Evolutionary conservation across 345 rosid genomes (phyloP), one percentile per base, ranked within the genome.

Genomic region (Populus euphratica): DNA sequence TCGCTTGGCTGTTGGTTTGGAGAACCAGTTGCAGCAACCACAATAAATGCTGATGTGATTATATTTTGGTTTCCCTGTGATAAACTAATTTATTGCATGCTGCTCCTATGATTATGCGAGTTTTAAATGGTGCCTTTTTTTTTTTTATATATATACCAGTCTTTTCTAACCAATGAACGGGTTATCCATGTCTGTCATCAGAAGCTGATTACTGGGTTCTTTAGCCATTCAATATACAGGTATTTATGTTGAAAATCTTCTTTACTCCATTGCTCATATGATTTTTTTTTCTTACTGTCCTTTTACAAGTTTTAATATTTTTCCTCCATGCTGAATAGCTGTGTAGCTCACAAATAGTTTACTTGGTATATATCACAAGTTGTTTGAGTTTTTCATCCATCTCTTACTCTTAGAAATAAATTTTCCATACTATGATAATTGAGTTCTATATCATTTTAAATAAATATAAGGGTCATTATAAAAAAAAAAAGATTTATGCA

Each of bases 141-240:
- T 49, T 81, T 82, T 33, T 3, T 33, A 3, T 80, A 5, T 25
- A 59, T 79, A 80, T 68, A 76, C 74, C 88, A 96, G 99, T 81
- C 90, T 78, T 96, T 96, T 80, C 82, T 96, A 81, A 96, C 96
- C 73, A 96, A 96, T 87, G 84, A 91, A 68, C 90, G 14, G 97
- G 98, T 70, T 93, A 90, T 85, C 98, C 99, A 69, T 96, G 99
- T 81, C 87, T 93, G 72, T 93, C 97, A 92, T 82, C 99, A 96
- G 73, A 90, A 83, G 84, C 87, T 96, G 31, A 68, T 93, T 70
- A 76, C 89, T 70, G 90, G 93, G 63, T 88, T 87, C 84, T 92
- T 96, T 73, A 83, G 92, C 87, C 93, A 90, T 86, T 94, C 99
- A 70, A 33, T 33, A 84, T 86, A 63, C 99, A 96, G 94, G 99